These are phyloP conservation scores for Populus tremula DNA, from an alignment of 345 rosid genomes.

Conservation along the genomic window DNA sequence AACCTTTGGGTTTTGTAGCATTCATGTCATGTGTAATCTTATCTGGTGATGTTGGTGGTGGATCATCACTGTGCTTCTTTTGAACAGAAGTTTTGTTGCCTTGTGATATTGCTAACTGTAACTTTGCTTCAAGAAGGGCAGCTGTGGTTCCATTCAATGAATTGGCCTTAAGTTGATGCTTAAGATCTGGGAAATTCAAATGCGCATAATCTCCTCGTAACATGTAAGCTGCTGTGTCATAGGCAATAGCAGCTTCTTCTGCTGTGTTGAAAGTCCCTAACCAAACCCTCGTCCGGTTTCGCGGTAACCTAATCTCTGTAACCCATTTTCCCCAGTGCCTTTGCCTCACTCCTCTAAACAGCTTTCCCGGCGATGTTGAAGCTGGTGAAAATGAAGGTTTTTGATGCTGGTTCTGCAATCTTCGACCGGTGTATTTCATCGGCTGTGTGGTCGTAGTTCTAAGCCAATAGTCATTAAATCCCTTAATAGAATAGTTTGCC, in stretches of 20 bases:
- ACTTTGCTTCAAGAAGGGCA: slow-evolving; percentile 66
- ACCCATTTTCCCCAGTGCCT: slow-evolving; percentile 99
- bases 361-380: slow-evolving; percentile 46
- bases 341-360: slow-evolving; percentile 89
- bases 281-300: slow-evolving; percentile 96
- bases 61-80: slow-evolving; percentile 19
- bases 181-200: slow-evolving; percentile 78
- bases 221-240: slow-evolving; percentile 88
- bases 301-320: slow-evolving; percentile 89
- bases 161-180: slow-evolving; percentile 52
- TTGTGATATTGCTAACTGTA: slow-evolving; percentile 52
- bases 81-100: slow-evolving; percentile 15
- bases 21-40: neutral
- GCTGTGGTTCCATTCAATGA: slow-evolving; percentile 46
- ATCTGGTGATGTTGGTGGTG: slow-evolving; percentile 11
- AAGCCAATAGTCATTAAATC: slow-evolving; percentile 50
- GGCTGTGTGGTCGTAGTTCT: slow-evolving; percentile 63
- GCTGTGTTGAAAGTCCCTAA: slow-evolving; percentile 90
- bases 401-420: slow-evolving; percentile 31
- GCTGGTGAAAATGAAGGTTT: slow-evolving; percentile 24
- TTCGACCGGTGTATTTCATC: slow-evolving; percentile 54
- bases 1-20: slow-evolving; percentile 6
- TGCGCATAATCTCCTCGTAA: slow-evolving; percentile 83
- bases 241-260: slow-evolving; percentile 89
- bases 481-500: slow-evolving; percentile 35